Base-by-base conservation (phyloP, 805 yeast genomes). In the Priceomyces fermenticarens region DNA sequence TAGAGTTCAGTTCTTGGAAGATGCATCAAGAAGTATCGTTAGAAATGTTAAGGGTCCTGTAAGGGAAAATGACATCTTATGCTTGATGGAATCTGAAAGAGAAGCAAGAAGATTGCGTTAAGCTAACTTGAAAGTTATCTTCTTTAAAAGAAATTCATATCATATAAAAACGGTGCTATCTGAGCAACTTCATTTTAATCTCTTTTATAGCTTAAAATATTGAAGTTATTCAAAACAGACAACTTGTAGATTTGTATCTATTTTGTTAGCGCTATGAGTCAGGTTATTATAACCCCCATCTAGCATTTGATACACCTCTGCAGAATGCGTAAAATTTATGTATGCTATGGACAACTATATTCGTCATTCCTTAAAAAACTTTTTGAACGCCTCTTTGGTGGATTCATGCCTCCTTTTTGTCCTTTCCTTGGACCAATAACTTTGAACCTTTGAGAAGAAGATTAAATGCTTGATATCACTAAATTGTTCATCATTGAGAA, bases 31-130 rank as follows among this genome's bases (percentile, higher is more conserved):
- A 69, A 67, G 73, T 51, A 70, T 70, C 48, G 75, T 70, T 62
- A 69, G 75, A 67, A 70, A 70, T 62, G 75, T 70, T 56, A 70
- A 69, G 62, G 75, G 75, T 49, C 75, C 75, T 61, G 74, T 70
- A 54, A 69, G 75, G 67, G 75, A 70, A 59, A 67, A 62, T 53
- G 67, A 63, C 58, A 87, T 89, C 77, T 83, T 89, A 73, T 90
- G 95, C 74, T 81, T 89, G 73, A 90, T 89, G 96, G 97, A 89
- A 80, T 89, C 97, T 61, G 97, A 89, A 81, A 90, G 97, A 82
- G 97, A 89, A 80, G 97, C 97, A 66, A 82, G 89, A 78, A 81
- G 89, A 78, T 77, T 85, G 74, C 87, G 91, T 82, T 82, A 82
- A 76, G 44, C 27, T 12, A 12, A 15, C 23, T 20, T 20, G 25